Conservation (phyloP, 371 early-diverging fungal genomes). For the Syncephalastrum racemosum region DNA sequence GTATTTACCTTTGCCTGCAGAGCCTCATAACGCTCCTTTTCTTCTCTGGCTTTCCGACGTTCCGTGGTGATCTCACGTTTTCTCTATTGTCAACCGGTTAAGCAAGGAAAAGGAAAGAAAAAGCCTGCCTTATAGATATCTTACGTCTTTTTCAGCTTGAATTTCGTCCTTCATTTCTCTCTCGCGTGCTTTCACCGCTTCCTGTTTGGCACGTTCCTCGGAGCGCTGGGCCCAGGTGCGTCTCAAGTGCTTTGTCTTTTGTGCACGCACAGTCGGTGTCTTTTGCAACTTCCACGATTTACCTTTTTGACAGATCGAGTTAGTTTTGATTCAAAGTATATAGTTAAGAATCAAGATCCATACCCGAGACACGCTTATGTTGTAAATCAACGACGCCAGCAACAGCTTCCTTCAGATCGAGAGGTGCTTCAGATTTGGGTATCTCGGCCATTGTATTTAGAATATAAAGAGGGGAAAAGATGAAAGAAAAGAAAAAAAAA, state of each 20-base stretch:
- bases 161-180: constrained; percentile 58
- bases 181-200: constrained; percentile 46
- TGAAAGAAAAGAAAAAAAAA: constrained; percentile 9
- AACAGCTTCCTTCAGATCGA: constrained; percentile 35
- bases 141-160: constrained; percentile 55
- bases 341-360: not conserved
- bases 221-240: constrained; percentile 54
- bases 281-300: constrained; percentile 59
- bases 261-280: constrained; percentile 52
- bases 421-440: constrained; percentile 5
- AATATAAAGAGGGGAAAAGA: not conserved
- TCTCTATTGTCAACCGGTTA: constrained; percentile 41
- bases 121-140: constrained; percentile 1
- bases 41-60: constrained; percentile 60
- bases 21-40: constrained; percentile 58
- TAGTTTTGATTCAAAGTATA: not conserved
- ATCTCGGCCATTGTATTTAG: constrained; percentile 15
- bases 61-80: constrained; percentile 60
- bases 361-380: constrained; percentile 51
- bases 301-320: constrained; percentile 22
- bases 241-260: constrained; percentile 55
- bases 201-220: constrained; percentile 38
- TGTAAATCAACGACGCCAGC: constrained; percentile 45
- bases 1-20: constrained; percentile 48
- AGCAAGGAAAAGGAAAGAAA: too few relatives aligned